Percentiles rank a stretch among this genome's conserved stretches.
Evolutionary conservation across 1,139 yeast species (phyloP).

Genomic region (Kluyveromyces sp.): DNA sequence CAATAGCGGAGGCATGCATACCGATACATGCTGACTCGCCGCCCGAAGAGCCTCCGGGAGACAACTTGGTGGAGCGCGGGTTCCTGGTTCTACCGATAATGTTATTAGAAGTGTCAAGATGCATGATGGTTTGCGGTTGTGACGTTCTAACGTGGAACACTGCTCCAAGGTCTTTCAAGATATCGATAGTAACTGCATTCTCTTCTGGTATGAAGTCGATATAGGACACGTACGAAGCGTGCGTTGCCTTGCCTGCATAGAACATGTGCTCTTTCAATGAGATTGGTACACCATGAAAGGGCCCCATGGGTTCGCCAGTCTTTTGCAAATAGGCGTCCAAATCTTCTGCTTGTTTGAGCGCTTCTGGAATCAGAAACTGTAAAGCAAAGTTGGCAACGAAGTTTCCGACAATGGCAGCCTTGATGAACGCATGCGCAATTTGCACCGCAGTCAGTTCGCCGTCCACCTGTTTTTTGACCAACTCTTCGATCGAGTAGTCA

Average conservation of each 20-base stretch:
- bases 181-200: constrained; percentile 46
- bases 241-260: constrained; percentile 49
- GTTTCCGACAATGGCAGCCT: constrained; percentile 43
- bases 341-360: constrained; percentile 45
- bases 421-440: constrained; percentile 46
- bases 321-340: constrained; percentile 46
- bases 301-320: constrained; percentile 60
- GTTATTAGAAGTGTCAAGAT: constrained; percentile 44
- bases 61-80: constrained; percentile 44
- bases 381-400: constrained; percentile 53
- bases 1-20: constrained; percentile 42
- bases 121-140: constrained; percentile 54
- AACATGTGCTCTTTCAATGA: constrained; percentile 70
- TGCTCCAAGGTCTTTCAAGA: constrained; percentile 58
- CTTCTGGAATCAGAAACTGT: constrained; percentile 53
- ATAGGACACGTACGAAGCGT: constrained; percentile 55
- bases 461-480: constrained; percentile 33
- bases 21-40: constrained; percentile 58
- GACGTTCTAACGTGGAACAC: constrained; percentile 51
- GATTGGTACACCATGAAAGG: constrained; percentile 73
- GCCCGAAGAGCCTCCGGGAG: constrained; percentile 64
- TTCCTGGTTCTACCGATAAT: constrained; percentile 48
- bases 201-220: constrained; percentile 44
- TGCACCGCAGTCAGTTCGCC: constrained; percentile 38
- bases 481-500: constrained; percentile 33